These are phyloP conservation scores for Pythium sukuiense DNA, from an alignment of 352 stramenopile genomes.

Conservation along the genomic window DNA sequence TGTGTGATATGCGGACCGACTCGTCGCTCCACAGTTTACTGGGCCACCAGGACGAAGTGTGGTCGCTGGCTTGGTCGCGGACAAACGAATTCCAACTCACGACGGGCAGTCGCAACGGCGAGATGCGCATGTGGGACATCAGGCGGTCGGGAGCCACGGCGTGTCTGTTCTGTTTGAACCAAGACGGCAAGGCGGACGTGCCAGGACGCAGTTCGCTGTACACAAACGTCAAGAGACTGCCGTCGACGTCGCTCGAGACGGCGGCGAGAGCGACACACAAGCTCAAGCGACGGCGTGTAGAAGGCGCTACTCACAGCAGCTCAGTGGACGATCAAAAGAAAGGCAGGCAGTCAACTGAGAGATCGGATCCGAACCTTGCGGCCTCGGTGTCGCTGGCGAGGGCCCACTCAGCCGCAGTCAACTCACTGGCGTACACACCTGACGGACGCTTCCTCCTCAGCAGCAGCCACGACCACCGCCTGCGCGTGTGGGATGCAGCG, in stretches of 20 bases:
- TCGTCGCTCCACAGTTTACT: constrained; percentile 66
- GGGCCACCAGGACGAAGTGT: constrained; percentile 79
- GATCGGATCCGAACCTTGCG: constrained; percentile 58
- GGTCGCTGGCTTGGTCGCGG: constrained; percentile 72
- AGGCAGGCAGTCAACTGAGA: constrained; percentile 18
- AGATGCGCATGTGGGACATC: constrained; percentile 87
- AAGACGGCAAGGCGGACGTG: constrained; percentile 50
- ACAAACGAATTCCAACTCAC: constrained; percentile 71
- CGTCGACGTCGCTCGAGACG: constrained; percentile 34
- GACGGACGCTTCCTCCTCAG: constrained; percentile 67
- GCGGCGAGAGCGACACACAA: constrained; percentile 8
- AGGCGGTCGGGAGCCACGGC: constrained; percentile 78
- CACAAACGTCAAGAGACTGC: constrained; percentile 47
- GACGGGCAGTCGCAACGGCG: constrained; percentile 54
- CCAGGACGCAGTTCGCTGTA: constrained; percentile 52
- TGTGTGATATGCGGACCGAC: constrained; percentile 76
- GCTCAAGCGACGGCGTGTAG: constrained; percentile 19
- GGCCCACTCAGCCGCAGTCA: constrained; percentile 55
- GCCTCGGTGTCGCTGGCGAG: constrained; percentile 47
- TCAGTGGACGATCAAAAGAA: constrained; percentile 18
- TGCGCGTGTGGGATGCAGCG: constrained; percentile 62
- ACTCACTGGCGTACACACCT: constrained; percentile 60
- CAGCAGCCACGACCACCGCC: constrained; percentile 54
- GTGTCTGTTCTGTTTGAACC: constrained; percentile 81
- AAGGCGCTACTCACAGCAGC: neutral